Base-by-base conservation (phyloP, 495 filamentous ascomycete species). In the Viridothelium virens region DNA sequence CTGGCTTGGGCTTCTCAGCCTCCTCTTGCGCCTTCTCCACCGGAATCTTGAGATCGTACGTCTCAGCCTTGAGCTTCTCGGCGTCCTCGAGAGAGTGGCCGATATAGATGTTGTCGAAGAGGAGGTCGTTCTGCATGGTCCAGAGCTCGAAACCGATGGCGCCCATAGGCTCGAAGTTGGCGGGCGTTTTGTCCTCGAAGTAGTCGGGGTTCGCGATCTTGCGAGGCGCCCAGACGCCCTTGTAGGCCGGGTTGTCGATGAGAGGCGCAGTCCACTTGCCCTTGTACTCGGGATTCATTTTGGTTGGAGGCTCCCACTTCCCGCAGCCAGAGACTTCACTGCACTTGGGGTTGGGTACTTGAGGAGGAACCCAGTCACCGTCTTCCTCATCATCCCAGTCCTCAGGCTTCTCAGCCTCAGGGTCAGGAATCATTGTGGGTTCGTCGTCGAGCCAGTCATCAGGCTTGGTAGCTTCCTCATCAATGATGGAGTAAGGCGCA, bases 321-420 rank as follows among this genome's bases (percentile, higher is more conserved):
- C 95, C 95, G 78, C 94, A 97, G 73, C 95, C 95, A 80, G 93
- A 92, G 69, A 82, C 89, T 62, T 97, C 92, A 67, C 87, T 85
- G 74, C 95, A 97, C 86, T 96, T 96, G 77, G 94, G 90, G 86
- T 97, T 97, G 74, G 90, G 84, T 50, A 97, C 86, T 66, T 86
- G 91, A n/a, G 95, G 95, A 38, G 94, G 81, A 71, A 97, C 79
- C 92, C 92, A 99, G 81, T 99, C 95, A 74, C 95, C 95, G 81
- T 99, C 95, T 80, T 99, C 95, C 83, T 97, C 95, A 66, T 97
- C 94, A 81, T 97, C 94, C 95, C 95, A 99, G 74, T 97, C 94
- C 81, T 97, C 95, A 67, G 95, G 95, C 86, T 97, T 99, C 83
- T 92, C 85, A 46, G 95, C 92, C 81, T 97, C 93, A 56, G 95